phyloP scores from a whole-genome alignment of 1,139 yeast genomes.

The Pichia sp. region DNA sequence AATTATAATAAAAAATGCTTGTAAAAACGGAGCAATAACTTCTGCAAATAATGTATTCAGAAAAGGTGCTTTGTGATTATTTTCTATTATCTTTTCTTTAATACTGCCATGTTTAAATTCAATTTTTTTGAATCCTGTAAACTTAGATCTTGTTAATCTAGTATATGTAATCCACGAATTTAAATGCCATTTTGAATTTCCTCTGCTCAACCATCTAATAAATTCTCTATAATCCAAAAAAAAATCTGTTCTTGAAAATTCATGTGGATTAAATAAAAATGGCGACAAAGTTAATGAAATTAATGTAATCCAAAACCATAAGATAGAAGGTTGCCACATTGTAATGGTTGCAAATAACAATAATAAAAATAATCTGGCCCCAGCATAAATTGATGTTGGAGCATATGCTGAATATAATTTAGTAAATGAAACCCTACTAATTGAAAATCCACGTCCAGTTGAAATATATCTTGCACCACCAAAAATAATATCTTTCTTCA shows the following conservation, averaged over 20 bases:
- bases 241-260: constrained; percentile 43
- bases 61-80: constrained; percentile 36
- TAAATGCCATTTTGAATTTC: constrained; percentile 32
- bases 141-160: constrained; percentile 36
- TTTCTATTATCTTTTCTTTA: too few species aligned
- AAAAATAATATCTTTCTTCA: constrained; percentile 41
- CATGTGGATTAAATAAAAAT: constrained; percentile 47
- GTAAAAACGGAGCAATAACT: constrained; percentile 30
- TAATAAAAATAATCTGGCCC: constrained; percentile 35
- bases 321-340: constrained; percentile 42
- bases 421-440: constrained; percentile 40
- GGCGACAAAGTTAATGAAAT: constrained; percentile 41
- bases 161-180: constrained; percentile 40
- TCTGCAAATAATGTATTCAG: constrained; percentile 33
- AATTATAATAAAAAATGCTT: constrained; percentile 28
- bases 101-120: constrained; percentile 27
- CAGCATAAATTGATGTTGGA: constrained; percentile 41
- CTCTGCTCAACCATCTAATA: constrained; percentile 41
- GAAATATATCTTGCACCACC: constrained; percentile 53
- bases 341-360: constrained; percentile 39
- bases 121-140: constrained; percentile 34
- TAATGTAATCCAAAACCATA: constrained; percentile 47
- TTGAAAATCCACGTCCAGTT: constrained; percentile 52
- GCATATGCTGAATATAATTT: constrained; percentile 43
- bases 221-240: constrained; percentile 42